Evolutionary conservation across 805 yeast species (phyloP).

Genomic region (Schwanniomyces vanrijiae): DNA sequence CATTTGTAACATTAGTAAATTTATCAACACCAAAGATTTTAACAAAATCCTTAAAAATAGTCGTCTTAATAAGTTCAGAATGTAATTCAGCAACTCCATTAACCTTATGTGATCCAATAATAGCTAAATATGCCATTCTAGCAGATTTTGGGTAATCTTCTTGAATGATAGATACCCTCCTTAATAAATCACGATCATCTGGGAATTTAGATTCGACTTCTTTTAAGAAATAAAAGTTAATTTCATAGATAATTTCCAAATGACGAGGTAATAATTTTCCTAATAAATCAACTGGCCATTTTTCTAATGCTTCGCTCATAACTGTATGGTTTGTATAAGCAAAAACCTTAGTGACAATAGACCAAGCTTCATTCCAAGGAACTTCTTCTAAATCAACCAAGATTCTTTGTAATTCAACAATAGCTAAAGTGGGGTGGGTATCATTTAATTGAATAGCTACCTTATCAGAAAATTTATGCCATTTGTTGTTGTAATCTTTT

Average conservation of each 20-base stretch:
- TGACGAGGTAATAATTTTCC: conserved; percentile 86
- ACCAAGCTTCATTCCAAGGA: conserved; percentile 85
- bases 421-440: conserved; percentile 90
- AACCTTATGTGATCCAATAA: conserved; percentile 88
- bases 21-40: conserved; percentile 76
- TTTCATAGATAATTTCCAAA: conserved; percentile 83
- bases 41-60: conserved; percentile 89
- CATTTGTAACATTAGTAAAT: conserved; percentile 91
- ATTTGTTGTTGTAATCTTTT: conserved; percentile 65
- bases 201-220: conserved; percentile 77
- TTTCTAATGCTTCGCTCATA: conserved; percentile 91
- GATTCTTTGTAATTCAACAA: conserved; percentile 85
- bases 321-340: conserved; percentile 96
- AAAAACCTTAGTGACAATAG: conserved; percentile 73
- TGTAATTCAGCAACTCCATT: conserved; percentile 96
- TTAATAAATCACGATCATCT: conserved; percentile 60
- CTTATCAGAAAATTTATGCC: conserved; percentile 81
- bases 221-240: conserved; percentile 77
- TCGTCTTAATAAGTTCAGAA: conserved; percentile 84
- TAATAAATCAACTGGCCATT: conserved; percentile 87
- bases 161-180: conserved; percentile 80
- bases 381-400: conserved; percentile 81
- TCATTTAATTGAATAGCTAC: conserved; percentile 93
- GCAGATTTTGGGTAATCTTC: conserved; percentile 79
- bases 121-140: conserved; percentile 90